Conservation (phyloP, 495 filamentous ascomycete species). For the Lophiotrema nucula region DNA sequence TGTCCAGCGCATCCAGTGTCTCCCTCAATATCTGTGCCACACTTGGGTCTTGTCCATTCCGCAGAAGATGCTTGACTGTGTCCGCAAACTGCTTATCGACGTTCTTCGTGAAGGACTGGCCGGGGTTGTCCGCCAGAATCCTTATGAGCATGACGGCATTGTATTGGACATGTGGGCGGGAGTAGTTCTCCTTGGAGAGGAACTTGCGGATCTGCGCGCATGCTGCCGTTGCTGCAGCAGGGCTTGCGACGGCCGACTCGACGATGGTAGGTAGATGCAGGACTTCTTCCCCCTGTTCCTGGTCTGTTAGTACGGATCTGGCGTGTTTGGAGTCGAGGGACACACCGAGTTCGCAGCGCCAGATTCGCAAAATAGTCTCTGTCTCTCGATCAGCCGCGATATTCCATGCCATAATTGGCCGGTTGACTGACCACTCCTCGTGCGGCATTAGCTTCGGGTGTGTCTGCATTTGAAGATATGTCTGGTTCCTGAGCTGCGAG, state of each 20-base stretch:
- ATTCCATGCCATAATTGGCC: conserved; percentile 40
- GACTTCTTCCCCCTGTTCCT: conserved; percentile 73
- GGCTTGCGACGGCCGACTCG: conserved; percentile 89
- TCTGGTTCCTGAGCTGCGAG: conserved; percentile 12
- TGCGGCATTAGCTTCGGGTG: conserved; percentile 57
- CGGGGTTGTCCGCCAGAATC: conserved; percentile 90
- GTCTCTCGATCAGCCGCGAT: not conserved
- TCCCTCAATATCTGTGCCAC: conserved; percentile 84
- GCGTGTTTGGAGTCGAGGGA: not conserved
- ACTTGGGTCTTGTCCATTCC: conserved; percentile 66
- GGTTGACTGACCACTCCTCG: conserved; percentile 54
- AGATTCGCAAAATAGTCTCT: conserved; percentile 78
- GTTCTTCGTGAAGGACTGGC: conserved; percentile 81
- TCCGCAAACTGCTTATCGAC: conserved; percentile 77
- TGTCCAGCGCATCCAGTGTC: conserved; percentile 74
- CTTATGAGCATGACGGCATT: conserved; percentile 95
- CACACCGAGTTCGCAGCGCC: conserved; percentile 63
- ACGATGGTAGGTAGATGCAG: conserved; percentile 93
- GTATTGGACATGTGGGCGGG: conserved; percentile 73
- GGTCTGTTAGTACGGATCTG: not conserved
- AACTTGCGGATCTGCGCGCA: conserved; percentile 77
- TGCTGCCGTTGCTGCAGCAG: conserved; percentile 74
- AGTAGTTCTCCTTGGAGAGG: conserved; percentile 64
- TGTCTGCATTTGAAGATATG: conserved; percentile 24
- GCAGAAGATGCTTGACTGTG: conserved; percentile 72